Percentiles rank a stretch among this genome's conserved stretches.
Evolutionary conservation across 2,329 filamentous ascomycete species (phyloP).

Genomic region (Diplodia intermedia): DNA sequence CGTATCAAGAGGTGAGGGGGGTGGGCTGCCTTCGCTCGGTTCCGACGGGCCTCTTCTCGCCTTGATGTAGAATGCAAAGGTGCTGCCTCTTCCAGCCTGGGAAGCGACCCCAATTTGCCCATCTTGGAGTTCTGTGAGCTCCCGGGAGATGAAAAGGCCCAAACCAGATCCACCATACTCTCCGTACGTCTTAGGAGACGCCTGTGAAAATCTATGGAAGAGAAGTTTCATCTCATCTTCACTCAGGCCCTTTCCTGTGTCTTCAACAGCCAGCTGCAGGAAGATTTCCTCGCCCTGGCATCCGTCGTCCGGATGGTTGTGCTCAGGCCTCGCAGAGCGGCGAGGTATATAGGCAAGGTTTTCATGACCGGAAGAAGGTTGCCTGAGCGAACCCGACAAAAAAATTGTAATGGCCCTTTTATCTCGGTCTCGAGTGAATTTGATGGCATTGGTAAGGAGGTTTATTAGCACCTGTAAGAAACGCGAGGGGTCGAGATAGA

Average conservation of each 20-base stretch:
- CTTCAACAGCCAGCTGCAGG: conserved; percentile 32
- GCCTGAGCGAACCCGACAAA: conserved; percentile 38
- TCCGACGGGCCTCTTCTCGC: conserved; percentile 30
- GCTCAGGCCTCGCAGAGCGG: conserved; percentile 21
- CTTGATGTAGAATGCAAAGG: conserved; percentile 46
- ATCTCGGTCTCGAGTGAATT: conserved; percentile 40
- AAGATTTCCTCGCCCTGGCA: conserved; percentile 33
- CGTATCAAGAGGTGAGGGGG: not conserved
- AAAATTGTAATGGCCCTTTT: conserved; percentile 44
- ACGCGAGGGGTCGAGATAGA: conserved; percentile 34
- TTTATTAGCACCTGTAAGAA: conserved; percentile 41
- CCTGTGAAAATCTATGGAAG: conserved; percentile 32
- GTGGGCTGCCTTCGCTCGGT: not conserved
- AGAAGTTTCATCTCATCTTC: conserved; percentile 30
- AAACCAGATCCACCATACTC: conserved; percentile 49
- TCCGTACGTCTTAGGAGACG: conserved; percentile 37
- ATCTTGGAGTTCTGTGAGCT: conserved; percentile 45
- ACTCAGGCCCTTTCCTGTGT: conserved; percentile 33
- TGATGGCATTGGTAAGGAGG: conserved; percentile 44
- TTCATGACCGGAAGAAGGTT: conserved; percentile 24
- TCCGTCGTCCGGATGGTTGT: conserved; percentile 34
- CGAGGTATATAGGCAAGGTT: conserved; percentile 35
- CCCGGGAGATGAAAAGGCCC: conserved; percentile 47
- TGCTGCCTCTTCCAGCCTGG: conserved; percentile 42
- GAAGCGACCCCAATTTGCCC: conserved; percentile 47